phyloP scores from a whole-genome alignment of 768 basidiomycete genomes.

The Collybia sordida region DNA sequence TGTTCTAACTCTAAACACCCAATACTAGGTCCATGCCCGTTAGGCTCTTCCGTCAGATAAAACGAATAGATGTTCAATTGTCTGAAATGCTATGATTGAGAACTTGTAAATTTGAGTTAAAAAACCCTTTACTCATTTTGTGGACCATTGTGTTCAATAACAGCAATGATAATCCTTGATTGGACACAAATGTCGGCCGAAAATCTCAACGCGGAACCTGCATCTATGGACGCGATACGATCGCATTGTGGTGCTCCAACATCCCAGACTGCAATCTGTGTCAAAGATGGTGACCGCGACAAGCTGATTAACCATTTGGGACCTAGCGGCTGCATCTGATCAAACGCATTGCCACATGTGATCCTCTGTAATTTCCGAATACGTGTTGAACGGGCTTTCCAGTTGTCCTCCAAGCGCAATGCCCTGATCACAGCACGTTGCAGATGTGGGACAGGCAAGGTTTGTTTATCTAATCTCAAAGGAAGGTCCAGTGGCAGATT shows the following conservation, averaged over 20 bases:
- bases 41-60: slow-evolving; percentile 6
- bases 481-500: slow-evolving; percentile 50
- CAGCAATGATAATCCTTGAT: slow-evolving; percentile 7
- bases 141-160: slow-evolving; percentile 8
- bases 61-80: slow-evolving; percentile 20
- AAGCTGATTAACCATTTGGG: slow-evolving; percentile 48
- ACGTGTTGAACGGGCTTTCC: slow-evolving; percentile 35
- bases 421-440: slow-evolving; percentile 41
- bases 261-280: slow-evolving; percentile 46
- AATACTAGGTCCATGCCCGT: neutral
- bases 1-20: slow-evolving; percentile 2
- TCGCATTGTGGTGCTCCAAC: slow-evolving; percentile 25
- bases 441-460: slow-evolving; percentile 38
- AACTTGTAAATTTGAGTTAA: neutral
- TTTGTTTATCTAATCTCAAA: slow-evolving; percentile 22
- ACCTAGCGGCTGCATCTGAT: slow-evolving; percentile 48
- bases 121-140: slow-evolving; percentile 12
- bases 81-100: neutral
- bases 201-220: slow-evolving; percentile 29
- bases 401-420: slow-evolving; percentile 50
- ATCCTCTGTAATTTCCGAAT: slow-evolving; percentile 26
- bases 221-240: slow-evolving; percentile 25
- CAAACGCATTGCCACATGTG: too few relatives aligned
- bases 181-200: slow-evolving; percentile 27
- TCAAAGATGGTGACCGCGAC: slow-evolving; percentile 24